Conservation (phyloP, 2,329 filamentous ascomycete genomes). For the Aspergillus awamori region DNA sequence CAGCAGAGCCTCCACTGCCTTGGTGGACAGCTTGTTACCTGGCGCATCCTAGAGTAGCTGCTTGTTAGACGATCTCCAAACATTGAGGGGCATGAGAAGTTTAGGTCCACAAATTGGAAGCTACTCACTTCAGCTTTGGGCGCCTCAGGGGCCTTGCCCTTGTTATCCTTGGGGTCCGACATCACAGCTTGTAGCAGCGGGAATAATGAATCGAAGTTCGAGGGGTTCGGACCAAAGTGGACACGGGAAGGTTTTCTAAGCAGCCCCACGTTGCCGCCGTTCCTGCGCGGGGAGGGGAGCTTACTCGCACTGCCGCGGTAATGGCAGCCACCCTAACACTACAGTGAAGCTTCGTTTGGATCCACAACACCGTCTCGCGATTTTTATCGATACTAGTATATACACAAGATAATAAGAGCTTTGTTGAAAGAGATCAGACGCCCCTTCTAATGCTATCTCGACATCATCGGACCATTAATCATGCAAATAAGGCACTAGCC, state of each 20-base stretch:
- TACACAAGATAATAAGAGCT: not conserved
- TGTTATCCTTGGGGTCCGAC: constrained; percentile 38
- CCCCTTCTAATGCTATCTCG: not conserved
- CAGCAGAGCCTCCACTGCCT: constrained; percentile 45
- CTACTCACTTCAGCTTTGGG: constrained; percentile 19
- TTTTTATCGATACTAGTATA: not conserved
- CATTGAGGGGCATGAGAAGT: not conserved
- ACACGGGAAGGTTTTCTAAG: constrained; percentile 26
- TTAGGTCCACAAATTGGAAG: not conserved
- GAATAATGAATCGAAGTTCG: constrained; percentile 15
- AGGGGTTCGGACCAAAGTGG: constrained; percentile 16
- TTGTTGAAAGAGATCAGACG: constrained; percentile 6
- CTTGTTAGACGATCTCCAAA: constrained; percentile 16
- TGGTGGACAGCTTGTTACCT: constrained; percentile 39
- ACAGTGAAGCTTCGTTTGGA: too few relatives aligned
- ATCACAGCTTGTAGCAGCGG: constrained; percentile 26
- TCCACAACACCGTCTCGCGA: too few relatives aligned
- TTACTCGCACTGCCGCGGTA: not conserved
- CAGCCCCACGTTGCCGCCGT: constrained; percentile 33
- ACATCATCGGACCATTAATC: not conserved
- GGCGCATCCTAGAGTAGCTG: constrained; percentile 28
- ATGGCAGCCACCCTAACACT: not conserved
- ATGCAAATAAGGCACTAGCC: constrained; percentile 19
- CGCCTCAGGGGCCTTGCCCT: constrained; percentile 37
- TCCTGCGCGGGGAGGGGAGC: constrained; percentile 6